A percentile compares a stretch with the other conserved stretches of the same genome.
Evolutionary conservation across 164 flowering plant genomes (phyloP).

Genomic region (Cinnamomum chago): DNA sequence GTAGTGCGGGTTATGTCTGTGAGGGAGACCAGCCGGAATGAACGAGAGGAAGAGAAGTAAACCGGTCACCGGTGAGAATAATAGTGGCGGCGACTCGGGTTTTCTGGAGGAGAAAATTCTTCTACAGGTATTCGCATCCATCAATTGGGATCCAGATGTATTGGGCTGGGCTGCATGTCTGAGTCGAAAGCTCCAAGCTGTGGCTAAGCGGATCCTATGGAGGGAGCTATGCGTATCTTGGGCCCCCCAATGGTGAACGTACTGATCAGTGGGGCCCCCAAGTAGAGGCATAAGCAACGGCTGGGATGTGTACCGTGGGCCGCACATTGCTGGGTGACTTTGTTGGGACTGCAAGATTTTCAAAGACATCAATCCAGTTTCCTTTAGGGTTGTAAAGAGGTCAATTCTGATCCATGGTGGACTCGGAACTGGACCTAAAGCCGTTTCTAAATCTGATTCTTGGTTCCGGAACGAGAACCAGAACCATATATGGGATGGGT

Average conservation of each 20-base stretch:
- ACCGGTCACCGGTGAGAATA: neutral
- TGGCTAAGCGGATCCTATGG: conserved; percentile 69
- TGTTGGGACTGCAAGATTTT: no score
- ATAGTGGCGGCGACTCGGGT: conserved; percentile 28
- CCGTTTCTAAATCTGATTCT: no score
- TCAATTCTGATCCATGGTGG: no score
- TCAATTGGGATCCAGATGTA: conserved; percentile 63
- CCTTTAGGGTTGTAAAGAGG: no score
- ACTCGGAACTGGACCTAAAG: no score
- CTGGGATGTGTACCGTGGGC: no score
- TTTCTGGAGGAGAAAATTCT: conserved; percentile 60
- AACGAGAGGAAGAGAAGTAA: conserved; percentile 8
- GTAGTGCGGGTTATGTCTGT: no score
- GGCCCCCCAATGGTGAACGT: conserved; percentile 53
- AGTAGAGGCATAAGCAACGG: conserved; percentile 45
- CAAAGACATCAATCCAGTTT: no score
- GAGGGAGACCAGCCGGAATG: conserved; percentile 10
- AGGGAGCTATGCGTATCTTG: conserved; percentile 53
- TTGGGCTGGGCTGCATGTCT: conserved; percentile 54
- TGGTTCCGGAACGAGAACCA: no score
- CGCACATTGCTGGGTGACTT: no score
- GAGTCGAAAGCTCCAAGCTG: conserved; percentile 53
- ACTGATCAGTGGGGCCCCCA: conserved; percentile 29
- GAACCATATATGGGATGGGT: no score
- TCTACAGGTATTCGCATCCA: conserved; percentile 43